Evolutionary conservation across 2,329 filamentous ascomycete species (phyloP).

Genomic region (Claviceps sp.): DNA sequence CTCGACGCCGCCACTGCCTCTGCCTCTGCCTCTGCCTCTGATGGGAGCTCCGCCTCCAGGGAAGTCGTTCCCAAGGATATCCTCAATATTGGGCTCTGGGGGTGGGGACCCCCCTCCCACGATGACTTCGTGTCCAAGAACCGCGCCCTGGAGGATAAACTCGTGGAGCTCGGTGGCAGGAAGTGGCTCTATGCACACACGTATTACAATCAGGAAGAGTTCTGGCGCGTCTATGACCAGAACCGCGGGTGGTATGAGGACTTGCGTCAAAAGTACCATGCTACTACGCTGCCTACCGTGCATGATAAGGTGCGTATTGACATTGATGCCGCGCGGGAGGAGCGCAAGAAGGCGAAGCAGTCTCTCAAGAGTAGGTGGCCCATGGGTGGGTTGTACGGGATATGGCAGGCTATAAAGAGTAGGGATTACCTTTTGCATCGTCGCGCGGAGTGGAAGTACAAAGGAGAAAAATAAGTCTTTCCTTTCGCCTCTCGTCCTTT

Average conservation of each 20-base stretch:
- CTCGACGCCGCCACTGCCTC: neutral
- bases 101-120: conserved; percentile 48
- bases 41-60: neutral
- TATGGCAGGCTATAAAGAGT: conserved; percentile 45
- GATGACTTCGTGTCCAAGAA: conserved; percentile 56
- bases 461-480: conserved; percentile 11
- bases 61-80: conserved; percentile 21
- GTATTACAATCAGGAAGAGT: conserved; percentile 63
- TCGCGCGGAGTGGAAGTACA: conserved; percentile 40
- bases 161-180: conserved; percentile 56
- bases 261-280: conserved; percentile 49
- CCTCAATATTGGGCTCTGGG: conserved; percentile 65
- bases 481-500: neutral
- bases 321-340: conserved; percentile 28
- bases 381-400: conserved; percentile 44
- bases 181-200: conserved; percentile 85
- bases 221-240: conserved; percentile 48
- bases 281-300: conserved; percentile 48
- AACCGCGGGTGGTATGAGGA: conserved; percentile 44
- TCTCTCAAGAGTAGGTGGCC: conserved; percentile 38
- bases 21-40: neutral
- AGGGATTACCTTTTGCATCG: conserved; percentile 42
- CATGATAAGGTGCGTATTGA: conserved; percentile 57
- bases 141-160: conserved; percentile 54
- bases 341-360: conserved; percentile 24